These are phyloP conservation scores for Zygotorulaspora sp. DNA, from an alignment of 805 yeast genomes.

Conservation along the genomic window DNA sequence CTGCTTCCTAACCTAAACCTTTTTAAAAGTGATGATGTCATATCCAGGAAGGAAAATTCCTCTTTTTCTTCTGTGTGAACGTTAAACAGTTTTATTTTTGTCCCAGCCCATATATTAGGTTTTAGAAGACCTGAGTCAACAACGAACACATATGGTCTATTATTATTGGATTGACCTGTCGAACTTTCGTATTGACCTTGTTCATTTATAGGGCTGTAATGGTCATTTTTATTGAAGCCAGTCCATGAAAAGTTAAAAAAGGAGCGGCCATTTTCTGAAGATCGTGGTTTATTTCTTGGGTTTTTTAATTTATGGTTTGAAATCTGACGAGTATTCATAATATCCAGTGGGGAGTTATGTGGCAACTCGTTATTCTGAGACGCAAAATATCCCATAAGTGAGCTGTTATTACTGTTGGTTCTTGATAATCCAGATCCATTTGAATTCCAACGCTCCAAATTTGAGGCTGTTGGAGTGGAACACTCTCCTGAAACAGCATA, in stretches of 20 bases:
- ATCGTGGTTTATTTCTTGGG: conserved; percentile 7
- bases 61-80: conserved; percentile 40
- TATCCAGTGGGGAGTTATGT: conserved; percentile 13
- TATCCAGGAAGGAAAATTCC: conserved; percentile 40
- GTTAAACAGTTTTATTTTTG: conserved; percentile 48
- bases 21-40: conserved; percentile 38
- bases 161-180: conserved; percentile 7
- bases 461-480: conserved; percentile 16
- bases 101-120: conserved; percentile 50
- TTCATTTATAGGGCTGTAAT: conserved; percentile 18
- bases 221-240: conserved; percentile 25
- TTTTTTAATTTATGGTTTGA: conserved; percentile 6
- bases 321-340: conserved; percentile 4
- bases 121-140: conserved; percentile 33
- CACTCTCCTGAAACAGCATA: conserved; percentile 10
- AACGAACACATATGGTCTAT: conserved; percentile 18
- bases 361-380: conserved; percentile 10
- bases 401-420: conserved; percentile 30
- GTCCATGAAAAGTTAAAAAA: conserved; percentile 41
- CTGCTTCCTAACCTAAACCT: conserved; percentile 35
- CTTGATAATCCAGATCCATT: conserved; percentile 27
- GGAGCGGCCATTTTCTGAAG: conserved; percentile 32
- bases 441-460: conserved; percentile 30
- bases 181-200: conserved; percentile 13
- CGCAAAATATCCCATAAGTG: conserved; percentile 18